Evolutionary conservation across 208 protist species (phyloP), one percentile per base, ranked within the genome.

Genomic region (Wallacemonas rigidus): DNA sequence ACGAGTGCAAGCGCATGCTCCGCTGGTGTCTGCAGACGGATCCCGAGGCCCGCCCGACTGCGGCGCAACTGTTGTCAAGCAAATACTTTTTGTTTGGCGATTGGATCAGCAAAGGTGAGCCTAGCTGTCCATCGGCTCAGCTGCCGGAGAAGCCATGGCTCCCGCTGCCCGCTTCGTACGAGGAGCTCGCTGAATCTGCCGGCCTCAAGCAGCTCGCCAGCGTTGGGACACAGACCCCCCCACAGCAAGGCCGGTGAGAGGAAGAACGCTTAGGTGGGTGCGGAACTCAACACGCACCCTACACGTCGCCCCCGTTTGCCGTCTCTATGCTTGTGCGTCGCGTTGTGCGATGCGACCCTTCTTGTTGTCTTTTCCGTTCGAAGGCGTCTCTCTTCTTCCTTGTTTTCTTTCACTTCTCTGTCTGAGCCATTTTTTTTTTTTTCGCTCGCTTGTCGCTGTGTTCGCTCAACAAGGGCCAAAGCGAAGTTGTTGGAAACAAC

Each of bases 41-140:
- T 54, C 81, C 87, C 1, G 55, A 67, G 15, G 71, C 75, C 67
- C 86, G 89, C 1, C 89, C 89, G 4, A 89, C 87, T 1, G 89
- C 81, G 43, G 82, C 80, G 69, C 85, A 91, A 70, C 79, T 94
- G 44, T 76, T 94, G 53, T 76, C 75, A 47, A 75, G 70, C 41
- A 82, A 76, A 58, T 94, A 94, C 73, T 94, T 94, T 69, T 62
- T 91, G 62, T 69, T 94, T 41, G 86, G 85, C 11, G 75, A 89
- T 43, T 94, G 89, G 87, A 88, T 89, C 39, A 72, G 44, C 69
- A 4, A 57, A 5, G 43, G 55, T 26, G 56, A 48, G 56, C 47
- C 54, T 3, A 50, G 26, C 54, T 50, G 53, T 36, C 67, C 55
- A 11, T 17, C 44, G 17, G 69, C 41, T 14, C 70, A 58, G 43